Conservation (phyloP, 495 filamentous ascomycete genomes). For the Aspergillus panamensis region DNA sequence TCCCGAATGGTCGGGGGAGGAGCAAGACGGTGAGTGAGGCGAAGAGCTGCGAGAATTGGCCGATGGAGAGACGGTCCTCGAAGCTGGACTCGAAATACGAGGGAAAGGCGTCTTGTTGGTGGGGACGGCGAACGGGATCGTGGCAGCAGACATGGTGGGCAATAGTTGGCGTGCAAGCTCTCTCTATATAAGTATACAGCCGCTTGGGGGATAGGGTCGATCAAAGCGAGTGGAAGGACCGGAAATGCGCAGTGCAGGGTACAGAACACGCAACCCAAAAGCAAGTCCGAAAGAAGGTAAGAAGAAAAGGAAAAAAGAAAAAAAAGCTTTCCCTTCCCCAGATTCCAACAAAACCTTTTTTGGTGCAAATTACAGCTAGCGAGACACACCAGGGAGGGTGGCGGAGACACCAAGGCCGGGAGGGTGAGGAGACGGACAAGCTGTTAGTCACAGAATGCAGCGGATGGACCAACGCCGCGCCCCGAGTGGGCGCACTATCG, state of each 20-base stretch:
- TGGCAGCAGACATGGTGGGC: conserved; percentile 35
- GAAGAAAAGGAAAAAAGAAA: conserved; percentile 18
- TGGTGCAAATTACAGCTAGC: conserved; percentile 13
- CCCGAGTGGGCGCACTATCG: conserved; percentile 30
- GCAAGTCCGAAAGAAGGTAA: not conserved
- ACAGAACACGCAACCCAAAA: conserved; percentile 6
- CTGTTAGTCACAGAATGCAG: conserved; percentile 48
- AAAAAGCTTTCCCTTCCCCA: conserved; percentile 36
- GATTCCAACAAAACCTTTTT: conserved; percentile 28
- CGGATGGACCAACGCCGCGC: conserved; percentile 24
- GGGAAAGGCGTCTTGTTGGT: conserved; percentile 27
- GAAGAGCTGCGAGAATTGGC: conserved; percentile 37
- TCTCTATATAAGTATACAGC: conserved; percentile 36
- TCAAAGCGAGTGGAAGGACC: not conserved
- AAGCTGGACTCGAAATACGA: conserved; percentile 22
- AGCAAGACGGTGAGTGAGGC: conserved; percentile 33
- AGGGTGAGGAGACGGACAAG: conserved; percentile 26
- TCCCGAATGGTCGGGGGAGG: conserved; percentile 39
- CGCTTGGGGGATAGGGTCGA: not conserved
- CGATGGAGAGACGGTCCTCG: conserved; percentile 25
- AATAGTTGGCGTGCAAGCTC: conserved; percentile 16
- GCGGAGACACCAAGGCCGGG: conserved; percentile 23
- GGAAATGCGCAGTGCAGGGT: not conserved
- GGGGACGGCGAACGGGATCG: conserved; percentile 22
- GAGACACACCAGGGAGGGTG: conserved; percentile 25